Evolutionary conservation across 2,329 filamentous ascomycete genomes (phyloP).

Genomic region (Pseudogymnoascus verrucosus): DNA sequence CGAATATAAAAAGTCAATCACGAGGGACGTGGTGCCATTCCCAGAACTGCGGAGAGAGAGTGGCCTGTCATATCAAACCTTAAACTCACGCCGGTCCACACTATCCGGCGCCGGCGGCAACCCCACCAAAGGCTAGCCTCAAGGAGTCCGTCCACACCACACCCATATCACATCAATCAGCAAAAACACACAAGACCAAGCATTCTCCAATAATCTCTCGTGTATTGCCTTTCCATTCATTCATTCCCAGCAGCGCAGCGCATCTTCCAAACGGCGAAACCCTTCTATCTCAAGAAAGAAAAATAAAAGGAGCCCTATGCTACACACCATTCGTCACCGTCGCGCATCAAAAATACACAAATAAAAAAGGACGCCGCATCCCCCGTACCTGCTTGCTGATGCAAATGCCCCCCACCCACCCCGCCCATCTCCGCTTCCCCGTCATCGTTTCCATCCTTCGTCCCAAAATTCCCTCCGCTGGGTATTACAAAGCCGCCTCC

Average conservation of each 20-base stretch:
- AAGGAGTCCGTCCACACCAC: neutral
- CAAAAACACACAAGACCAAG: too few species aligned
- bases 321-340: neutral
- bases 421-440: neutral
- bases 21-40: neutral
- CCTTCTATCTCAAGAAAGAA: conserved; percentile 8
- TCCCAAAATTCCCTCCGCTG: neutral
- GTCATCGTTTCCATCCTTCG: neutral
- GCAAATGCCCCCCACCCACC: neutral
- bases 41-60: neutral
- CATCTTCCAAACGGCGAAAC: conserved; percentile 4
- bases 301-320: neutral
- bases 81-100: neutral
- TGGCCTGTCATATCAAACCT: neutral
- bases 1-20: neutral
- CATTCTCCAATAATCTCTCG: neutral
- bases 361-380: neutral
- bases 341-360: conserved; percentile 1
- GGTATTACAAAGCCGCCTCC: conserved; percentile 5
- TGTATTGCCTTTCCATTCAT: neutral
- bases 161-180: neutral
- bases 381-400: neutral
- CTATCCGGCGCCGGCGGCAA: neutral
- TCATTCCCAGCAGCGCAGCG: neutral
- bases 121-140: neutral